These are phyloP conservation scores for Ephemerocybe angulata DNA, from an alignment of 768 basidiomycete species.

Conservation along the genomic window DNA sequence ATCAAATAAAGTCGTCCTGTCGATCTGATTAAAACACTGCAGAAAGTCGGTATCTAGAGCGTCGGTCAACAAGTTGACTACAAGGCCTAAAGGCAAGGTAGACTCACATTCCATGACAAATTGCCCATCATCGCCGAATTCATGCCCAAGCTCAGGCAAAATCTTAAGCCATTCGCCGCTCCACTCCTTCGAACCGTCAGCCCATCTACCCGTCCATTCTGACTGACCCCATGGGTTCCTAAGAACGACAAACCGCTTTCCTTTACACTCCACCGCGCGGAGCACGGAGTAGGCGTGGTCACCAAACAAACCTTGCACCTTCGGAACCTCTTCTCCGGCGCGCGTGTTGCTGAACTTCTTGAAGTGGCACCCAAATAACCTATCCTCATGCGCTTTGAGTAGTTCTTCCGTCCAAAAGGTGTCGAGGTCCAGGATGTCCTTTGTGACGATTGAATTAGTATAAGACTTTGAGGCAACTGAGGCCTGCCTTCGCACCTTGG, in stretches of 20 bases:
- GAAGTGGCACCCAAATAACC: conserved; percentile 52
- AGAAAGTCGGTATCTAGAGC: conserved; percentile 43
- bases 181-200: conserved; percentile 45
- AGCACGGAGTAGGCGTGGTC: conserved; percentile 43
- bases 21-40: conserved; percentile 40
- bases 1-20: conserved; percentile 46
- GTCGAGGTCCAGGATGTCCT: conserved; percentile 48
- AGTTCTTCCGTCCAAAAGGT: conserved; percentile 55
- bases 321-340: conserved; percentile 18
- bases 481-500: no score
- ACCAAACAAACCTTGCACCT: conserved; percentile 27
- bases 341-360: conserved; percentile 31
- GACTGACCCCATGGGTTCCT: conserved; percentile 44
- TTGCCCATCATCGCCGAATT: conserved; percentile 40
- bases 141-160: conserved; percentile 32
- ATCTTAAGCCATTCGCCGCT: conserved; percentile 35
- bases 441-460: no score
- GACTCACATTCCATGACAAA: conserved; percentile 46
- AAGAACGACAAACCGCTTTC: conserved; percentile 41
- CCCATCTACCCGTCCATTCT: conserved; percentile 44
- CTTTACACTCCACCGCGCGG: conserved; percentile 36
- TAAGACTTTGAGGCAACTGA: no score
- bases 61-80: no score
- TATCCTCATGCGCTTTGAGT: conserved; percentile 44
- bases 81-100: no score